A percentile compares a stretch with the other conserved stretches of the same genome.
Conservation (phyloP, 169 alveolate genomes). For the Cyclospora cayetanensis region DNA sequence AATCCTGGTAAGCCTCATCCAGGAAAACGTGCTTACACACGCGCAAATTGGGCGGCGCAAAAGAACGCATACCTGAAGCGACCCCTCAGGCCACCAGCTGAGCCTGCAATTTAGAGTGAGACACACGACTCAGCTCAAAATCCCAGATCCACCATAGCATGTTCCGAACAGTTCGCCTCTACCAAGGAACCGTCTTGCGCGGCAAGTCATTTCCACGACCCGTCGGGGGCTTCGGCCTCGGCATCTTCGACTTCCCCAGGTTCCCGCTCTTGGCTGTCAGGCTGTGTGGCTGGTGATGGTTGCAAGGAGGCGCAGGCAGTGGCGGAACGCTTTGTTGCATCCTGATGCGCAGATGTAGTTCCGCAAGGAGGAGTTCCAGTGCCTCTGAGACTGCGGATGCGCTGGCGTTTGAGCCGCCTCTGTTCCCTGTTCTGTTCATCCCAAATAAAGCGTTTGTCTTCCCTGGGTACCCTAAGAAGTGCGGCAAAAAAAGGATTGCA, state of each 20-base stretch:
- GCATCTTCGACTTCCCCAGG: conserved; percentile 53
- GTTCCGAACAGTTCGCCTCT: too few species aligned
- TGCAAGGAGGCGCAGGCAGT: background rate
- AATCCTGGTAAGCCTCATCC: too few species aligned
- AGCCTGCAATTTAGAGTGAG: too few species aligned
- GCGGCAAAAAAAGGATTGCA: background rate
- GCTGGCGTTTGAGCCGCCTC: conserved; percentile 63
- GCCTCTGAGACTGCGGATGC: conserved; percentile 20
- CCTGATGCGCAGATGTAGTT: background rate
- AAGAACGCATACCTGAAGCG: too few species aligned
- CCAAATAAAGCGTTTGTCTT: conserved; percentile 74
- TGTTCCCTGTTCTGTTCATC: conserved; percentile 74
- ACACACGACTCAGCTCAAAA: too few species aligned
- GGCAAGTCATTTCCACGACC: background rate
- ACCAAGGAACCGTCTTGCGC: too few species aligned
- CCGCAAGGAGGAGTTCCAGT: too few species aligned
- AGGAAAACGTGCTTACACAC: too few species aligned
- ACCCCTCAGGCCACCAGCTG: too few species aligned
- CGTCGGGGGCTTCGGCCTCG: background rate
- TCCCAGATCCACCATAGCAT: too few species aligned
- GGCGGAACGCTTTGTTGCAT: background rate
- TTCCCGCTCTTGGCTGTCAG: conserved; percentile 27
- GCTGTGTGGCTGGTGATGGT: background rate
- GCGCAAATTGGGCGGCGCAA: too few species aligned
- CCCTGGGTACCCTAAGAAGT: conserved; percentile 66